Evolutionary conservation across 768 basidiomycete genomes (phyloP).

Genomic region (Panaeolus cyanescens): DNA sequence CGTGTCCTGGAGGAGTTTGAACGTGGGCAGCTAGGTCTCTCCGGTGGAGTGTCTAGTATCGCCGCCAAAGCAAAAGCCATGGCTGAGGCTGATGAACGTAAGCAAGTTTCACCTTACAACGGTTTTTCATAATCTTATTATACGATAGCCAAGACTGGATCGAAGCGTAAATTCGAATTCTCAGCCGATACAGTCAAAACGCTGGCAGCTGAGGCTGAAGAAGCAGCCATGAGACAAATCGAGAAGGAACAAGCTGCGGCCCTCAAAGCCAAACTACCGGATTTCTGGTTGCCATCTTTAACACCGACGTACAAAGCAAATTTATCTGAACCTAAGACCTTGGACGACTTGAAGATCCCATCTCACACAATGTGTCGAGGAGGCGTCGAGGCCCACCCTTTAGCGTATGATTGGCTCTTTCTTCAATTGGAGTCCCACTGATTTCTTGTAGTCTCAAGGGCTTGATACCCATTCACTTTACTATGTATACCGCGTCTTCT

Average conservation of each 20-base stretch:
- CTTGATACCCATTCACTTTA: slow-evolving; percentile 80
- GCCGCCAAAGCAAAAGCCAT: slow-evolving; percentile 16
- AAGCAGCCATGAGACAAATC: slow-evolving; percentile 80
- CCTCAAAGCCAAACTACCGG: slow-evolving; percentile 86
- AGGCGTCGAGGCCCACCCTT: slow-evolving; percentile 76
- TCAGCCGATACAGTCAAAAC: slow-evolving; percentile 70
- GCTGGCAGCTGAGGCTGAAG: slow-evolving; percentile 81
- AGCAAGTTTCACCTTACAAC: not conserved
- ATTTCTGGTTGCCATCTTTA: slow-evolving; percentile 95
- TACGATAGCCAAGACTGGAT: not conserved
- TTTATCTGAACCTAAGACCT: slow-evolving; percentile 52
- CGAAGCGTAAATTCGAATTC: slow-evolving; percentile 58
- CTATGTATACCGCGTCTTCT: slow-evolving; percentile 45
- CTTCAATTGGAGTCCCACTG: not conserved
- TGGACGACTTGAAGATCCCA: slow-evolving; percentile 48
- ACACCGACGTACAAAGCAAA: slow-evolving; percentile 78
- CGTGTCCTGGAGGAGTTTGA: slow-evolving; percentile 92
- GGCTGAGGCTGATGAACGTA: slow-evolving; percentile 30
- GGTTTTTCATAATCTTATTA: too few relatives aligned
- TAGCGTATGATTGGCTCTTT: slow-evolving; percentile 56
- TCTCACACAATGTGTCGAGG: slow-evolving; percentile 89
- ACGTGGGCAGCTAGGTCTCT: slow-evolving; percentile 75
- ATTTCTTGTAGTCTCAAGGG: slow-evolving; percentile 66
- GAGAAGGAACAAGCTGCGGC: slow-evolving; percentile 86
- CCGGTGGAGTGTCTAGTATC: slow-evolving; percentile 36